Evolutionary conservation across 768 basidiomycete species (phyloP).

Genomic region (Xerocomellus amylosporus): DNA sequence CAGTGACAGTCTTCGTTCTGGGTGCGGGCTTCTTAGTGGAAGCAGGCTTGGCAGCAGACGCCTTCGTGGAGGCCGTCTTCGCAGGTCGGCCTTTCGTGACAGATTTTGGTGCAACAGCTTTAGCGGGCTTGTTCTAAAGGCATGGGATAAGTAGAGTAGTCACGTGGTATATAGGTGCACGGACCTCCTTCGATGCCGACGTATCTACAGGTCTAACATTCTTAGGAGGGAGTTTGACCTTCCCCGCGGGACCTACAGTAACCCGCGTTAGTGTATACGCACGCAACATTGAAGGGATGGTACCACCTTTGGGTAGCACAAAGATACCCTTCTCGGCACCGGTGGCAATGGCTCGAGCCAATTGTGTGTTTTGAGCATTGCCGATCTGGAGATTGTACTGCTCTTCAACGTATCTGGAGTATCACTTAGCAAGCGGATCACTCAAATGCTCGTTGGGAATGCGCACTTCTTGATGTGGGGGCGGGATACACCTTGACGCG

Average conservation of each 20-base stretch:
- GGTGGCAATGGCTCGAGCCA: constrained; percentile 75
- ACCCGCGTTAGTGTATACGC: constrained; percentile 1
- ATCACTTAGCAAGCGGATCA: constrained; percentile 19
- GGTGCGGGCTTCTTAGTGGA: constrained; percentile 27
- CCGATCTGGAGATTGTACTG: constrained; percentile 81
- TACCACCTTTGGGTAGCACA: constrained; percentile 80
- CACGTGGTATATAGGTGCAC: constrained; percentile 28
- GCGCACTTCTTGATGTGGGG: constrained; percentile 90
- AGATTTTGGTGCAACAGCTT: constrained; percentile 28
- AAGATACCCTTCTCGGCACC: constrained; percentile 84
- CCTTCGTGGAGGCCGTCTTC: constrained; percentile 29
- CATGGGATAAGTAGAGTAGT: constrained; percentile 12
- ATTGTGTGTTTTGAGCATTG: constrained; percentile 71
- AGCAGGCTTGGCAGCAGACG: constrained; percentile 23
- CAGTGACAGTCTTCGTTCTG: constrained; percentile 37
- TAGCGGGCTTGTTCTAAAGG: constrained; percentile 32
- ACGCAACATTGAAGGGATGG: not conserved
- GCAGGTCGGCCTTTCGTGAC: constrained; percentile 22
- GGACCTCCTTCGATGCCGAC: constrained; percentile 58
- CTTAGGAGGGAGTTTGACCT: constrained; percentile 72
- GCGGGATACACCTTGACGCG: constrained; percentile 82
- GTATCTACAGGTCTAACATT: constrained; percentile 43
- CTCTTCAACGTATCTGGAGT: constrained; percentile 72
- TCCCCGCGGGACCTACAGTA: constrained; percentile 43
- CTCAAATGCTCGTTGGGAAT: constrained; percentile 8